Percentiles rank a stretch among this genome's conserved stretches.
Evolutionary conservation across 257 asterid species (phyloP).

Genomic region (Plantago ovata): DNA sequence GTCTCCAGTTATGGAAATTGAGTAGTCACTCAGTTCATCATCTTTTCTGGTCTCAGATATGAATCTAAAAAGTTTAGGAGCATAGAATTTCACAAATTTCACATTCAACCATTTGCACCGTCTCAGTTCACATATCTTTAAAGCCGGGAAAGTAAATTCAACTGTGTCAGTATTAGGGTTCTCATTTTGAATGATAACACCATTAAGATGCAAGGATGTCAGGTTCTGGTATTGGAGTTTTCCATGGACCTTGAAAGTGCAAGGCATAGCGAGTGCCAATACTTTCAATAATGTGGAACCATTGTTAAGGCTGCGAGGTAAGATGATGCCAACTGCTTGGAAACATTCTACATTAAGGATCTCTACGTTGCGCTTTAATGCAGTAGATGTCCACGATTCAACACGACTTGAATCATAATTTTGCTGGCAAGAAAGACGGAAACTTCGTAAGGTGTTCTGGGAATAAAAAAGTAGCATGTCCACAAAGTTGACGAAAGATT

Average conservation of each 20-base stretch:
- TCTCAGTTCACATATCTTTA: background rate
- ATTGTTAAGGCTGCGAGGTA: background rate
- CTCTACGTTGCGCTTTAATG: background rate
- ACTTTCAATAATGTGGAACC: background rate
- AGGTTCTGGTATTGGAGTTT: constrained; percentile 1
- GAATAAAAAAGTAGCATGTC: background rate
- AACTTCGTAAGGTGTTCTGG: background rate
- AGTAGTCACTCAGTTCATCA: background rate
- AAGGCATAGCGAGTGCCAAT: background rate
- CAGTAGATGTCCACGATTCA: background rate
- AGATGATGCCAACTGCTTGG: background rate
- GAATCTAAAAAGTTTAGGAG: background rate
- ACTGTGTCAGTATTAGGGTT: background rate
- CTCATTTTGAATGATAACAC: background rate
- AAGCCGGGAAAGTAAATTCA: background rate
- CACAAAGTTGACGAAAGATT: background rate
- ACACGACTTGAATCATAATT: background rate
- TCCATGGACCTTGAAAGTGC: background rate
- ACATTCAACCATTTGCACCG: constrained; percentile 16
- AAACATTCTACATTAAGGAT: background rate
- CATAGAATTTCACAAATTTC: background rate
- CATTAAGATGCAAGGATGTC: background rate
- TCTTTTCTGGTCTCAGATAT: background rate
- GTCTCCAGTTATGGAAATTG: too few species aligned
- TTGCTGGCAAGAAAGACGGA: background rate